Percentiles rank a stretch among this genome's conserved stretches.
phyloP scores from a whole-genome alignment of 352 stramenopile species.

The Phytophthora ramorum region DNA sequence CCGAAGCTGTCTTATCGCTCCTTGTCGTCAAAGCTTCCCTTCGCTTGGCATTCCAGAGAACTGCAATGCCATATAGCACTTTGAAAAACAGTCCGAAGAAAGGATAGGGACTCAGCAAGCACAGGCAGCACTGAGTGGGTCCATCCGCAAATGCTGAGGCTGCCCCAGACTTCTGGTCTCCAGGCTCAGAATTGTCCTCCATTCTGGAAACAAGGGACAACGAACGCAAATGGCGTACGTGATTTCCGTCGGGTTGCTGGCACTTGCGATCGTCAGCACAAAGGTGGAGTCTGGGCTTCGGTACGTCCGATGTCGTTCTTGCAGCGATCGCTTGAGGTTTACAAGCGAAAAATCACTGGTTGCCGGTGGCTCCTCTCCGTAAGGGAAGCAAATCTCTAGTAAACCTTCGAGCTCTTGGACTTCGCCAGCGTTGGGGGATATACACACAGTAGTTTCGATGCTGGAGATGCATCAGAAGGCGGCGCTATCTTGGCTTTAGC shows the following conservation, averaged over 20 bases:
- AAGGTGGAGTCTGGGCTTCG: constrained; percentile 72
- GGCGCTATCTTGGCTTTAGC: constrained; percentile 11
- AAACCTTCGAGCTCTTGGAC: constrained; percentile 70
- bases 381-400: constrained; percentile 81
- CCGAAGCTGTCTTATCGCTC: constrained; percentile 8
- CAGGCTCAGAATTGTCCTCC: constrained; percentile 24
- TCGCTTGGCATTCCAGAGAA: constrained; percentile 70
- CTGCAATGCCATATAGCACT: constrained; percentile 75
- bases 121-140: constrained; percentile 72
- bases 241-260: constrained; percentile 52
- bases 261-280: constrained; percentile 71
- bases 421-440: constrained; percentile 51
- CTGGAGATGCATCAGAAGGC: constrained; percentile 9
- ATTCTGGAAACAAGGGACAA: constrained; percentile 69
- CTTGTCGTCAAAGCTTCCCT: constrained; percentile 36
- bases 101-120: constrained; percentile 75
- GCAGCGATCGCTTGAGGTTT: constrained; percentile 61
- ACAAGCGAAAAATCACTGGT: constrained; percentile 63
- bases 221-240: constrained; percentile 80
- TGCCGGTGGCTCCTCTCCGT: constrained; percentile 50
- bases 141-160: constrained; percentile 6
- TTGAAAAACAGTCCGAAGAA: constrained; percentile 91
- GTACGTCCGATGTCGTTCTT: constrained; percentile 76
- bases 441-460: constrained; percentile 62
- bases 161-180: constrained; percentile 3